phyloP scores from a whole-genome alignment of 345 rosid species.

The Linum lewisii region DNA sequence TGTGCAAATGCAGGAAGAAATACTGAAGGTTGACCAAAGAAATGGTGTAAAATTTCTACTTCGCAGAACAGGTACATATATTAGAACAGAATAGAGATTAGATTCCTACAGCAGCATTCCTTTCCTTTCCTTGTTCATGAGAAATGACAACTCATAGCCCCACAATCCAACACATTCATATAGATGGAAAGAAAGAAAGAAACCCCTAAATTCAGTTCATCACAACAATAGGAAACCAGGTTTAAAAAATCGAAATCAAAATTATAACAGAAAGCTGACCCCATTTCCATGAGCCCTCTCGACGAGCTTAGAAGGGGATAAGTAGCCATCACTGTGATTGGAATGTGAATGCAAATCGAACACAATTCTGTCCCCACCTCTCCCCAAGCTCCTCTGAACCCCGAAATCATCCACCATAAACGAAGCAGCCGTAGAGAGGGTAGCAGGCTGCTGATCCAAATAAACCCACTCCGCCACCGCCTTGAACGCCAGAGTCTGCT shows the following conservation, averaged over 20 bases:
- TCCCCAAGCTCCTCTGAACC: slow-evolving; percentile 32
- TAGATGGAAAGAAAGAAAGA: background rate
- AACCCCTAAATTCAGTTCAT: background rate
- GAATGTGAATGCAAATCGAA: slow-evolving; percentile 93
- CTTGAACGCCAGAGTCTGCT: slow-evolving; percentile 55
- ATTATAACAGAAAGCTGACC: slow-evolving; percentile 30
- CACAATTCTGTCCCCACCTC: slow-evolving; percentile 33
- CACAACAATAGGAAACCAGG: slow-evolving; percentile 4
- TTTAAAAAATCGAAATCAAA: background rate
- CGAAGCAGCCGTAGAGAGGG: slow-evolving; percentile 19
- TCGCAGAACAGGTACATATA: too few relatives aligned
- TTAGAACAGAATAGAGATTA: too few relatives aligned
- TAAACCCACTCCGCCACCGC: slow-evolving; percentile 66
- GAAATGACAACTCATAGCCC: too few relatives aligned
- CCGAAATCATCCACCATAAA: slow-evolving; percentile 45
- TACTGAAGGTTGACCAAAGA: too few relatives aligned
- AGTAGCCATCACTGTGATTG: slow-evolving; percentile 82
- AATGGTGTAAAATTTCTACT: too few relatives aligned
- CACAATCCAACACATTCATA: too few relatives aligned
- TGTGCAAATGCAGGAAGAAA: too few relatives aligned
- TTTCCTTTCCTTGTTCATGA: too few relatives aligned
- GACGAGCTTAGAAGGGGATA: slow-evolving; percentile 84
- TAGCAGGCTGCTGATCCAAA: slow-evolving; percentile 26
- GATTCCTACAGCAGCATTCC: too few relatives aligned
- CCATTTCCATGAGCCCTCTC: slow-evolving; percentile 81